Evolutionary conservation across 2,329 filamentous ascomycete genomes (phyloP), one percentile per base, ranked within the genome.

Genomic region (Talaromyces rugulosus): DNA sequence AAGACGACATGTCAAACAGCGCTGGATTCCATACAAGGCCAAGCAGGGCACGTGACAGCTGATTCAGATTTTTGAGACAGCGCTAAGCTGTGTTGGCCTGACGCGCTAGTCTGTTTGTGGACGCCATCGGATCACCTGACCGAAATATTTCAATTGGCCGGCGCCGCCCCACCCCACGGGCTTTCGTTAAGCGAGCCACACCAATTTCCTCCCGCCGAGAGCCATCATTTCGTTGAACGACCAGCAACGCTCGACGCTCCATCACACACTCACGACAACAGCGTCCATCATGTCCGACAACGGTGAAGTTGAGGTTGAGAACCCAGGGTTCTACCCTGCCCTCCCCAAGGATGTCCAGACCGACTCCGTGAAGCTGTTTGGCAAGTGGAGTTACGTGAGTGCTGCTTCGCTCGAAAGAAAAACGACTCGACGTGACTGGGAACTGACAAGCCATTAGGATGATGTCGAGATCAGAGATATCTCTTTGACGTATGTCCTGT

Each of bases 401-500:
- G 18, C 42, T 33, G 18, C 42, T 33, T 16, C 18, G 2, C 44
- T 27, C 30, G 28, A 42, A 58, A 52, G 36, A 58, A 27, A 14
- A 54, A 56, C 44, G 44, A 40, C 7, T 44, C n/a, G 61, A 59
- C 42, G 28, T 27, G 50, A 52, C 34, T 44, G 30, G 14, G 27
- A 28, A 18, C 58, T 63, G 42, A 63, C 33, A 12, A 40, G 7
- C 53, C 50, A 58, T 36, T 54, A 63, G 62, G 95, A 95, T 81
- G 91, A 98, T 89, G 94, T 99, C 78, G 95, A 99, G 87, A 95
- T 99, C 83, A 89, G 94, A 82, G 95, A 99, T 81, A 98, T 99
- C 85, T 99, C 95, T 77, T 87, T 99, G 85, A 98, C 94, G 95
- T 99, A 96, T 85, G 91, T 80, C 44, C 23, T 60, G 33, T n/a